Evolutionary conservation across 495 filamentous ascomycete genomes (phyloP).

Genomic region (Tuber calosporum): DNA sequence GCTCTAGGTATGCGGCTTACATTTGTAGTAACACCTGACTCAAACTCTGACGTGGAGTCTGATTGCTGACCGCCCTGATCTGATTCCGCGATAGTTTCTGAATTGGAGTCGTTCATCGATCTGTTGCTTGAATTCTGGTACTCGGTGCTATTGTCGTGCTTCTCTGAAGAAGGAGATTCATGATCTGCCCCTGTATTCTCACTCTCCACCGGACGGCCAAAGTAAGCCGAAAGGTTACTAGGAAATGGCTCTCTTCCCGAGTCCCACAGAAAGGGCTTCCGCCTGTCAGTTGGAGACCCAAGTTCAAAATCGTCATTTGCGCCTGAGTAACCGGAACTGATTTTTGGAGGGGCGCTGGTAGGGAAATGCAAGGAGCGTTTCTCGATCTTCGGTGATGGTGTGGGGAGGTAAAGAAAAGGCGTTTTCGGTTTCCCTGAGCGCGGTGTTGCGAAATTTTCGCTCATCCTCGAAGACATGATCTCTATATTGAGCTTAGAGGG

Average conservation of each 20-base stretch:
- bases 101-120: not conserved
- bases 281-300: not conserved
- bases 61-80: not conserved
- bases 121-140: slow-evolving; percentile 31
- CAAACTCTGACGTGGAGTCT: slow-evolving; percentile 31
- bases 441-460: slow-evolving; percentile 15
- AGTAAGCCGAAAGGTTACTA: slow-evolving; percentile 32
- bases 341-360: slow-evolving; percentile 20
- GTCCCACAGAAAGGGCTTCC: slow-evolving; percentile 25
- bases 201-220: slow-evolving; percentile 22
- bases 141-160: slow-evolving; percentile 27
- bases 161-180: slow-evolving; percentile 2
- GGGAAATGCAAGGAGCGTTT: slow-evolving; percentile 29
- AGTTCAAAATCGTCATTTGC: slow-evolving; percentile 7
- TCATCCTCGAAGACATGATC: slow-evolving; percentile 16
- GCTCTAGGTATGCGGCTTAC: slow-evolving; percentile 8
- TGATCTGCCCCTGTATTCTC: not conserved
- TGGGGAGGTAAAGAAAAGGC: slow-evolving; percentile 39
- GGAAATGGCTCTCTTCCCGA: slow-evolving; percentile 16
- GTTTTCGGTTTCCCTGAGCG: slow-evolving; percentile 25
- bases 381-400: slow-evolving; percentile 35
- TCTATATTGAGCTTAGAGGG: slow-evolving; percentile 25
- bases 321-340: not conserved
- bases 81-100: not conserved
- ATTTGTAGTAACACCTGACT: slow-evolving; percentile 35